phyloP scores from a whole-genome alignment of 192 early-diverging fungal genomes.

The Podila minutissima region DNA sequence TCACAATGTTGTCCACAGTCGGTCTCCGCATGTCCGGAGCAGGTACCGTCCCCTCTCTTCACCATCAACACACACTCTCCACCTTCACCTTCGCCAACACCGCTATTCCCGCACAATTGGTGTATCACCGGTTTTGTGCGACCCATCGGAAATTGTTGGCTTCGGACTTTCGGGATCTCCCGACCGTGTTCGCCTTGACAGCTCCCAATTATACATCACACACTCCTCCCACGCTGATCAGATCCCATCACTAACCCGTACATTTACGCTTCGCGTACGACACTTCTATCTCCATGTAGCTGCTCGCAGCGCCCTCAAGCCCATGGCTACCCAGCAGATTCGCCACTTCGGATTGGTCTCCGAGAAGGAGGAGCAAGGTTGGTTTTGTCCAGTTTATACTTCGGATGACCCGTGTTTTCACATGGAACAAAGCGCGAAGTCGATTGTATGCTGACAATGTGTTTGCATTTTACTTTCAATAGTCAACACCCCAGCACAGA shows the following conservation, averaged over 20 bases:
- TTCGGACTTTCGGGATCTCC: slow-evolving; percentile 2
- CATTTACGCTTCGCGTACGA: too few relatives aligned
- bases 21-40: slow-evolving; percentile 52
- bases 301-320: slow-evolving; percentile 49
- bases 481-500: slow-evolving; percentile 36
- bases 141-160: not conserved
- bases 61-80: not conserved
- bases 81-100: not conserved
- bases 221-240: too few relatives aligned
- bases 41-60: slow-evolving; percentile 15
- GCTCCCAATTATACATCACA: not conserved
- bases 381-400: not conserved
- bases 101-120: not conserved
- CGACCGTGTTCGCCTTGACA: not conserved
- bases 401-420: not conserved
- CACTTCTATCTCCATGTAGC: slow-evolving; percentile 1
- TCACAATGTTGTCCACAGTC: slow-evolving; percentile 41
- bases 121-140: not conserved
- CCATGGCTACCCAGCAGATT: slow-evolving; percentile 45
- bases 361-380: slow-evolving; percentile 51
- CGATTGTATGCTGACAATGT: not conserved
- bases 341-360: slow-evolving; percentile 49
- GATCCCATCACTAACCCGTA: too few relatives aligned
- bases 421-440: not conserved
- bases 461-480: not conserved